Evolutionary conservation across 129 eudicot species (phyloP), one percentile per base, ranked within the genome.

Genomic region (Glebionis coronaria): DNA sequence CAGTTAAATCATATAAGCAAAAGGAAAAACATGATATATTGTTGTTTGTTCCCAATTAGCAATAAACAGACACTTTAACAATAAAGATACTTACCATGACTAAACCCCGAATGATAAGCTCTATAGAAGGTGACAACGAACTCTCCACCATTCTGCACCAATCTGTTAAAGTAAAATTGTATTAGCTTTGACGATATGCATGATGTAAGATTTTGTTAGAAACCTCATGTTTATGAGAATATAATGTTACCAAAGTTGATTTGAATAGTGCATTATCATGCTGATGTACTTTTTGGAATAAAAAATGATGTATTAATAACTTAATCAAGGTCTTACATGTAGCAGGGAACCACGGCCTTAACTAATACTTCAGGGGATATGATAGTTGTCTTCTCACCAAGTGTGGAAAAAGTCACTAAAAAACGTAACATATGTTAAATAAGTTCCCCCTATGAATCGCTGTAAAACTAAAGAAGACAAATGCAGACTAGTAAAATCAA

Each of bases 51-150:
- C 25, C 25, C 25, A 2, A 23, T 23, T 23, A 23, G 25, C 25
- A 23, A 23, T 1, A 2, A 23, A 23, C 2, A 23, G 4, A 62
- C 13, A 76, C 28, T 60, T 49, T 4, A 29, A 29, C 38, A 45
- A 15, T 35, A 51, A 45, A 45, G 57, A 55, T 50, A 44, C 65
- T 71, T 73, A 92, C 98, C 98, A 55, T 85, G 98, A 72, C 91
- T 93, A 27, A 93, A 93, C 50, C 96, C 98, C 0, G 92, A 88
- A 82, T 92, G 98, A 69, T 92, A 92, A 64, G 98, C 96, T 65
- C 98, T 80, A 9, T 96, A 96, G 73, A 92, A 92, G 46, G 98
- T 92, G 79, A 92, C 86, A 52, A 92, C 96, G 75, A 88, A 92
- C 28, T 92, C 98, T 67, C 96, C 95, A 21, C 90, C 82, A 80